phyloP scores from a whole-genome alignment of 768 basidiomycete genomes.

The Solioccasus polychromus region DNA sequence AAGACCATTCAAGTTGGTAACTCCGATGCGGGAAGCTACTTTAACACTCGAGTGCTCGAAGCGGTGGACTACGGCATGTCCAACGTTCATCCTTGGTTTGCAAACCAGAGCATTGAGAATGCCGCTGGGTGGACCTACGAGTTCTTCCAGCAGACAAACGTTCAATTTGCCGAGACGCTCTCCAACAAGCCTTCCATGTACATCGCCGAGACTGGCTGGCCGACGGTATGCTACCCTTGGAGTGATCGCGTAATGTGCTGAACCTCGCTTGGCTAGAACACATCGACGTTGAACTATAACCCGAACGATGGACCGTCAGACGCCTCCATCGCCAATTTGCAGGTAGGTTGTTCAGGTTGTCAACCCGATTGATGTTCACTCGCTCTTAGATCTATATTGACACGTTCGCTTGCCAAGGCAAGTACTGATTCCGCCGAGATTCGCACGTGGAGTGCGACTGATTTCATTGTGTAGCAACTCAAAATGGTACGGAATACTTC shows the following conservation, averaged over 20 bases:
- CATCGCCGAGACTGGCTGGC: constrained; percentile 95
- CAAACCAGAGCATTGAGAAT: constrained; percentile 60
- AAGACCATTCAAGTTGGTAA: constrained; percentile 72
- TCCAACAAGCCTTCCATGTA: constrained; percentile 78
- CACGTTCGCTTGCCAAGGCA: constrained; percentile 69
- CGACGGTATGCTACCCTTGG: constrained; percentile 48
- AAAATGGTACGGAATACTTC: constrained; percentile 81
- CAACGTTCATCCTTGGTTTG: constrained; percentile 95
- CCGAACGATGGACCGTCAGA: constrained; percentile 65
- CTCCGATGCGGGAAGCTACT: constrained; percentile 83
- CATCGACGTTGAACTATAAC: constrained; percentile 51
- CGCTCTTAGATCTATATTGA: constrained; percentile 68
- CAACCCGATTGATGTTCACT: constrained; percentile 4
- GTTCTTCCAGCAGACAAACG: constrained; percentile 74
- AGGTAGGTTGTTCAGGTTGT: constrained; percentile 31
- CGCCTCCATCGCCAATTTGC: constrained; percentile 61
- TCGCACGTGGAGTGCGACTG: constrained; percentile 1
- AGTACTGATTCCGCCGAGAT: constrained; percentile 2
- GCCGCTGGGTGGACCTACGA: constrained; percentile 79
- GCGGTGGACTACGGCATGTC: constrained; percentile 78
- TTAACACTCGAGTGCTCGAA: constrained; percentile 66
- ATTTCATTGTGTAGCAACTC: constrained; percentile 50
- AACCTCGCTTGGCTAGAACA: constrained; percentile 39
- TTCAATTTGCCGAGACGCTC: constrained; percentile 50
- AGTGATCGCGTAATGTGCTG: neutral